These are phyloP conservation scores for Phascolomyces articulosus DNA, from an alignment of 371 early-diverging fungal genomes.

Conservation along the genomic window DNA sequence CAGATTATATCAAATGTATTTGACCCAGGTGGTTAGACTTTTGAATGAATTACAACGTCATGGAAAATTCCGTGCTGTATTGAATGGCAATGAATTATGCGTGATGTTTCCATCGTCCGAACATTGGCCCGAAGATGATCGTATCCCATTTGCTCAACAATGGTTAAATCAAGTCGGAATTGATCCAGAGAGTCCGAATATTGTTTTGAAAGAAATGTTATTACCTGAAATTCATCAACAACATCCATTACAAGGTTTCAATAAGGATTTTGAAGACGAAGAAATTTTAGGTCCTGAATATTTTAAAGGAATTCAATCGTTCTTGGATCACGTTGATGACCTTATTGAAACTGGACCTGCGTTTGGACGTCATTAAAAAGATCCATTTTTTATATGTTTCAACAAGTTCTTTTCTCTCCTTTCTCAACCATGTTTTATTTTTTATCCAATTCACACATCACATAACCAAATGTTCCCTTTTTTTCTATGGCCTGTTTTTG, in stretches of 20 bases:
- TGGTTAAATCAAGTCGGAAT: constrained; percentile 26
- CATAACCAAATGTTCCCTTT: too few species aligned
- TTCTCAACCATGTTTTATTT: too few species aligned
- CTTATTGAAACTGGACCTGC: constrained; percentile 41
- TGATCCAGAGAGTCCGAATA: constrained; percentile 25
- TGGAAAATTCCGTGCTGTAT: constrained; percentile 4
- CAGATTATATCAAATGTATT: constrained; percentile 10
- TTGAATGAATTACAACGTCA: constrained; percentile 8
- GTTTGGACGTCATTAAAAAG: constrained; percentile 14
- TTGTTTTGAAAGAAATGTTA: constrained; percentile 19
- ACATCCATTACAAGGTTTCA: not conserved
- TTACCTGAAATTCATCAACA: constrained; percentile 1
- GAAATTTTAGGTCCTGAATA: constrained; percentile 41
- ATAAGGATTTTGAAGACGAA: constrained; percentile 3
- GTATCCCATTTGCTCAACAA: constrained; percentile 9
- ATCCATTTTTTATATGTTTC: too few species aligned
- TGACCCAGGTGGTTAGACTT: constrained; percentile 12
- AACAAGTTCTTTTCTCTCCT: not conserved
- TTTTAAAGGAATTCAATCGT: constrained; percentile 46
- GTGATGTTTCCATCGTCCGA: constrained; percentile 14
- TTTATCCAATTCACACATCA: too few species aligned
- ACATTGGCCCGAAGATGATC: constrained; percentile 10
- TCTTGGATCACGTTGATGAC: constrained; percentile 49
- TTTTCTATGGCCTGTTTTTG: too few species aligned
- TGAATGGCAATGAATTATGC: constrained; percentile 15